Conservation (phyloP, 2,329 filamentous ascomycete genomes). For the Xylariaceae sp. region DNA sequence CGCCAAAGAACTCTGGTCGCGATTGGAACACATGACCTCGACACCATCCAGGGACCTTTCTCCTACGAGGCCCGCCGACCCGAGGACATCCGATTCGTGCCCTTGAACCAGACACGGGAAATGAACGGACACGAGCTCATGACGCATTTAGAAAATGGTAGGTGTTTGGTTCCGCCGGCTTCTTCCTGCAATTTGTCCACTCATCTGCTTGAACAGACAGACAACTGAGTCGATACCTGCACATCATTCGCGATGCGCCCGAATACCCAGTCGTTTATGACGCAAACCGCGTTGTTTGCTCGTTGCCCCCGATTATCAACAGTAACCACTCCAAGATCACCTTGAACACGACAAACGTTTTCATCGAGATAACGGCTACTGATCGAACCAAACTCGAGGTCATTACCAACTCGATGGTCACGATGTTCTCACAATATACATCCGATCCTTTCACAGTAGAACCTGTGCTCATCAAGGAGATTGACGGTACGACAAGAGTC, state of each 20-base stretch:
- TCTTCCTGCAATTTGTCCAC: background rate
- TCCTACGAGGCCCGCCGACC: slow-evolving; percentile 90
- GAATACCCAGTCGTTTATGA: slow-evolving; percentile 97
- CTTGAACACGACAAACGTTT: slow-evolving; percentile 82
- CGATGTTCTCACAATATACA: slow-evolving; percentile 95
- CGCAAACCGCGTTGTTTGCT: slow-evolving; percentile 79
- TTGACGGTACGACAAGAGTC: slow-evolving; percentile 78
- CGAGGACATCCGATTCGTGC: slow-evolving; percentile 85
- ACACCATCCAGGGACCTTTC: slow-evolving; percentile 90
- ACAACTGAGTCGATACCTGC: slow-evolving; percentile 81
- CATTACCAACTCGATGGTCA: slow-evolving; percentile 88
- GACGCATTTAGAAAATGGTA: slow-evolving; percentile 76
- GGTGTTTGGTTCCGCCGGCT: background rate
- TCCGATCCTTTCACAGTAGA: slow-evolving; percentile 87
- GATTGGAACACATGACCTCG: slow-evolving; percentile 94
- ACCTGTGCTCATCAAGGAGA: slow-evolving; percentile 83
- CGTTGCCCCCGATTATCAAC: slow-evolving; percentile 96
- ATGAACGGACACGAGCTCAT: slow-evolving; percentile 88
- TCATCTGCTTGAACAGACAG: slow-evolving; percentile 52
- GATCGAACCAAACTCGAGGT: slow-evolving; percentile 96
- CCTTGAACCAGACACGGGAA: slow-evolving; percentile 84
- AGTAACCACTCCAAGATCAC: slow-evolving; percentile 95
- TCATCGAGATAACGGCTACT: slow-evolving; percentile 95
- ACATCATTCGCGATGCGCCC: slow-evolving; percentile 89
- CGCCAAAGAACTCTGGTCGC: slow-evolving; percentile 90